Evolutionary conservation across 1,284 basidiomycete species (phyloP).

Genomic region (Jaminaea rosea): DNA sequence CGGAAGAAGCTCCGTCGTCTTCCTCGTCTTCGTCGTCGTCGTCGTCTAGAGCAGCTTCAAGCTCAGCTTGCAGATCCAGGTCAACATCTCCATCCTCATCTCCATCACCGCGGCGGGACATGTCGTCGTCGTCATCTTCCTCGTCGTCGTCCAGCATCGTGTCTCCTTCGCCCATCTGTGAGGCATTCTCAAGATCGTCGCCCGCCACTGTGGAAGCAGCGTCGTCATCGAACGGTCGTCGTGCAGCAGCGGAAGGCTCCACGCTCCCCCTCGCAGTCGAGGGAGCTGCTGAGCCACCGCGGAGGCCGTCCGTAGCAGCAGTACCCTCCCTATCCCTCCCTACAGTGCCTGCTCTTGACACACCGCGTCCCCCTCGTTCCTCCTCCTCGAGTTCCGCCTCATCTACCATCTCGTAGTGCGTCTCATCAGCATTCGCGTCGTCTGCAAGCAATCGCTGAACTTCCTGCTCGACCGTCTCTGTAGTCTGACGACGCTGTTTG

Average conservation of each 20-base stretch:
- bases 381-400: constrained; percentile 33
- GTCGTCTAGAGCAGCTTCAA: constrained; percentile 48
- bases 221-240: too few species aligned
- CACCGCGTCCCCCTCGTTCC: constrained; percentile 10
- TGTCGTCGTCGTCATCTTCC: constrained; percentile 52
- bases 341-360: not conserved
- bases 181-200: constrained; percentile 6
- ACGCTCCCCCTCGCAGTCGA: constrained; percentile 16
- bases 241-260: too few species aligned
- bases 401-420: constrained; percentile 48
- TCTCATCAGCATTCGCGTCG: constrained; percentile 69
- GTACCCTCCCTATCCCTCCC: constrained; percentile 37
- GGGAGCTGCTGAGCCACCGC: constrained; percentile 9
- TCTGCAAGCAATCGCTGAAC: constrained; percentile 83
- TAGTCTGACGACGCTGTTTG: constrained; percentile 69
- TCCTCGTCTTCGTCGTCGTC: constrained; percentile 54
- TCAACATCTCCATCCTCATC: constrained; percentile 59
- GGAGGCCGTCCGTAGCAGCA: constrained; percentile 9
- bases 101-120: constrained; percentile 25
- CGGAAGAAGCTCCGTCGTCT: constrained; percentile 51
- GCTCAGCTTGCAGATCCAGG: constrained; percentile 49
- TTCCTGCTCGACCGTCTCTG: constrained; percentile 93
- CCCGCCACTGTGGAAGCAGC: too few species aligned
- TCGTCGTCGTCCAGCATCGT: constrained; percentile 51
- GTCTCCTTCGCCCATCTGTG: constrained; percentile 23